Conservation (phyloP, 495 filamentous ascomycete species). For the Talaromyces wortmannii region DNA sequence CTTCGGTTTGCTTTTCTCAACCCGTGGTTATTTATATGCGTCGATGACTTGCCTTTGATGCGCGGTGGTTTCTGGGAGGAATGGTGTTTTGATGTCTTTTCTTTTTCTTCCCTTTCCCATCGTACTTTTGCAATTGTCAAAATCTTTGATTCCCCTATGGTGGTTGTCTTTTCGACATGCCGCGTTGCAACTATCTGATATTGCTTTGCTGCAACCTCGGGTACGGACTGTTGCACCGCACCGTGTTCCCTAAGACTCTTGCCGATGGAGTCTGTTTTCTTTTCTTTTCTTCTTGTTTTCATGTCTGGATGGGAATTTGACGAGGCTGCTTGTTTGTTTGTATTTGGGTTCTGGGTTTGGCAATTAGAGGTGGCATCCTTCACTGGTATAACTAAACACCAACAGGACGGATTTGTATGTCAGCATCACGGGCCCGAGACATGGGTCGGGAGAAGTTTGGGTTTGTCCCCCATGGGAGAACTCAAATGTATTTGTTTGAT, state of each 20-base stretch:
- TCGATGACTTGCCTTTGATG: conserved; percentile 11
- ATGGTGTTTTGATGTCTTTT: conserved; percentile 2
- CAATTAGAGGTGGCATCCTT: conserved; percentile 29
- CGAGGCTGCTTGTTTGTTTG: conserved; percentile 1
- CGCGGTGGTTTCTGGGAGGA: conserved; percentile 12
- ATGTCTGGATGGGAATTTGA: background rate
- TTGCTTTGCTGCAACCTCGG: background rate
- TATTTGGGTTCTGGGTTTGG: conserved; percentile 22
- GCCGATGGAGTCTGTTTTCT: background rate
- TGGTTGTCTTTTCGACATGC: background rate
- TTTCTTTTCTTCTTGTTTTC: too few species aligned
- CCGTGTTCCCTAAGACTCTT: too few species aligned
- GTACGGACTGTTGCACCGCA: too few species aligned
- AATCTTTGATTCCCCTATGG: background rate
- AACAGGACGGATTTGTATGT: background rate
- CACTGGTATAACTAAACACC: conserved; percentile 20
- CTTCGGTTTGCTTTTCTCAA: background rate
- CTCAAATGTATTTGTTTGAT: background rate
- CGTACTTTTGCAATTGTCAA: background rate
- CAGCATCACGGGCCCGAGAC: background rate
- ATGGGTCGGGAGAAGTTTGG: background rate
- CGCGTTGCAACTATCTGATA: background rate
- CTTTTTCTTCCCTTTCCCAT: background rate
- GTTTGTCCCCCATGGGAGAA: background rate
- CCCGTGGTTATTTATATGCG: conserved; percentile 1